These are phyloP conservation scores for Syzygium oleosum DNA, from an alignment of 345 rosid species.

Conservation along the genomic window DNA sequence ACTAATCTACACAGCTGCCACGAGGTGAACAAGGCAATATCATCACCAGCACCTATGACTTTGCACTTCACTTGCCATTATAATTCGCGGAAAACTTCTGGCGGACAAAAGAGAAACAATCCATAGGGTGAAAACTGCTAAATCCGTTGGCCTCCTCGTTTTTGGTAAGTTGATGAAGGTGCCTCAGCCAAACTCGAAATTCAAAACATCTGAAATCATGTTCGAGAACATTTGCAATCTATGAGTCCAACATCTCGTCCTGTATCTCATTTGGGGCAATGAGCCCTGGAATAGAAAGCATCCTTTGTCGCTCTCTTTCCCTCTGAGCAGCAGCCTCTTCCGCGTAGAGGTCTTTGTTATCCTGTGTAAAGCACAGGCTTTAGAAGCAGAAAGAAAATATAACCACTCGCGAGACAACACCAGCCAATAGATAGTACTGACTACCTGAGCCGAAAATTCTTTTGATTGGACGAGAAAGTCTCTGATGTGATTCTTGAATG, in stretches of 20 bases:
- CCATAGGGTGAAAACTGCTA: slow-evolving; percentile 7
- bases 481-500: slow-evolving; percentile 79
- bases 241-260: slow-evolving; percentile 78
- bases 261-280: slow-evolving; percentile 71
- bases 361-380: slow-evolving; percentile 22
- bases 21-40: slow-evolving; percentile 1
- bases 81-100: slow-evolving; percentile 2
- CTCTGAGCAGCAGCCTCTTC: slow-evolving; percentile 76
- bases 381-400: background rate
- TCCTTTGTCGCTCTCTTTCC: slow-evolving; percentile 61
- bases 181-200: background rate
- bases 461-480: slow-evolving; percentile 93
- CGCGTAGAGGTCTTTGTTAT: slow-evolving; percentile 72
- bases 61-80: slow-evolving; percentile 9
- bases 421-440: background rate
- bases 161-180: slow-evolving; percentile 2
- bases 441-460: slow-evolving; percentile 85
- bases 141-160: slow-evolving; percentile 8
- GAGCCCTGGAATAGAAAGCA: slow-evolving; percentile 72
- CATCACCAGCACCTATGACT: slow-evolving; percentile 11
- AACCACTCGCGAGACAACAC: background rate
- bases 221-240: slow-evolving; percentile 11
- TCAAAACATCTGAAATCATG: slow-evolving; percentile 15
- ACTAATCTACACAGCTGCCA: slow-evolving; percentile 34
- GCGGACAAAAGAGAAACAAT: slow-evolving; percentile 6